phyloP scores from a whole-genome alignment of 1,284 basidiomycete species.

The Puccinia polysora region DNA sequence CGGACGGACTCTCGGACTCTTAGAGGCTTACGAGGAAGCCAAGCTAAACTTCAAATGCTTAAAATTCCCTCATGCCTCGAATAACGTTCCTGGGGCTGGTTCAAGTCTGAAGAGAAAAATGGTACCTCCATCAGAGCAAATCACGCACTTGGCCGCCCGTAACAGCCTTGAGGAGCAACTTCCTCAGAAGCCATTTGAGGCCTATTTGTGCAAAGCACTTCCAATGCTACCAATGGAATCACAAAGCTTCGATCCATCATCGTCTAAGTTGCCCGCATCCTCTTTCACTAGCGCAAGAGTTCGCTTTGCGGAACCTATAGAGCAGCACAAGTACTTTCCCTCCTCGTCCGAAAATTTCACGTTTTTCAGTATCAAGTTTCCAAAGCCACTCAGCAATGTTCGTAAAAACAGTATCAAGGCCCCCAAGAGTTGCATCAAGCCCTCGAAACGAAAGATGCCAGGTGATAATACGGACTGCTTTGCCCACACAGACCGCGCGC shows the following conservation, averaged over 20 bases:
- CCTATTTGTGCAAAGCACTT: conserved; percentile 12
- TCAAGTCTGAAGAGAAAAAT: conserved; percentile 6
- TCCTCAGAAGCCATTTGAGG: conserved; percentile 12
- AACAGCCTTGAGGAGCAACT: not conserved
- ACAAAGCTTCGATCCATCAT: not conserved
- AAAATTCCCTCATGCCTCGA: not conserved
- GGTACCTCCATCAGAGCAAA: not conserved
- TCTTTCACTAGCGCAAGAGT: conserved; percentile 1
- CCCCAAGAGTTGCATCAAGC: conserved; percentile 18
- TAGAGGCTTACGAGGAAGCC: conserved; percentile 5
- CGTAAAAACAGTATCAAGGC: not conserved
- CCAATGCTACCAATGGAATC: not conserved
- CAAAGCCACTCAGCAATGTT: not conserved
- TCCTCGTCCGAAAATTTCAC: not conserved
- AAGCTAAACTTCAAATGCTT: conserved; percentile 12
- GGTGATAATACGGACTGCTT: not conserved
- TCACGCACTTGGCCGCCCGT: not conserved
- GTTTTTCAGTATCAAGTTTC: not conserved
- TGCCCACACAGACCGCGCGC: not conserved
- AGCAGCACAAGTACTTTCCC: not conserved
- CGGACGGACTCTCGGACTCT: not conserved
- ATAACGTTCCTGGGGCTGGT: not conserved
- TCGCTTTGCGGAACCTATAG: conserved; percentile 19
- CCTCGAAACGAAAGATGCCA: not conserved
- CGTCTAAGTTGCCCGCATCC: not conserved